Base-by-base conservation (phyloP, 257 asterid species). In the Henckelia pumila region DNA sequence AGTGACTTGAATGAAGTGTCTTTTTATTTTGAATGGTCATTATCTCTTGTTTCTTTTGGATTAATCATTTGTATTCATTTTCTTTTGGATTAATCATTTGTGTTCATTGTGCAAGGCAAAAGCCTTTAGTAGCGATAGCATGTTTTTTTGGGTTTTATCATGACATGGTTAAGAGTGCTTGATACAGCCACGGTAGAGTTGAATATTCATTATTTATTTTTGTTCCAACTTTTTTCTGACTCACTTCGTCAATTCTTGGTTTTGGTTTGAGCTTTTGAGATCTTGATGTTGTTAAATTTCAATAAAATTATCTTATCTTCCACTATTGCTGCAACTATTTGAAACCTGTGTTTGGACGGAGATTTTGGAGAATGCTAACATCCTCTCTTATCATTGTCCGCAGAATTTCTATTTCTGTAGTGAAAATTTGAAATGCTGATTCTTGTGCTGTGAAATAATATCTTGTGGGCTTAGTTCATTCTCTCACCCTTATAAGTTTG, bases 401-500 rank as follows among this genome's bases (percentile, higher is more conserved):
- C 53, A 16, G 7, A 0, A 3, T 13, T 14, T 44, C 53, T 16
- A 14, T 14, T 44, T 40, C 14, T 44, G 6, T 14, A 2, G 17
- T 3, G n/a, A 13, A 37, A 40, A 40, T 11, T 13, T 40, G 17
- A 11, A 40, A 40, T 40, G 53, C 53, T 3, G 20, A 16, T 16
- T 44, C 20, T 16, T 44, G 53, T 14, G 53, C 20, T 4, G 19
- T 44, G 20, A 44, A 44, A 14, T n/a, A 44, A 44, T 40, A 40
- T 4, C 4, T 14, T 44, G 53, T n/a, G 20, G 35, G 53, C 53
- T 14, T 4, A 44, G 20, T 16, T 16, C 53, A 11, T 13, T 11
- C 11, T 40, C 13, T 40, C 50, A 35, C 50, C 50, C 47, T n/a
- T 40, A 53, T 61, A 70, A 53, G 59, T 47, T 59, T 69, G 5